Evolutionary conservation across 2,329 filamentous ascomycete genomes (phyloP).

Genomic region (Coleophoma cylindrospora): DNA sequence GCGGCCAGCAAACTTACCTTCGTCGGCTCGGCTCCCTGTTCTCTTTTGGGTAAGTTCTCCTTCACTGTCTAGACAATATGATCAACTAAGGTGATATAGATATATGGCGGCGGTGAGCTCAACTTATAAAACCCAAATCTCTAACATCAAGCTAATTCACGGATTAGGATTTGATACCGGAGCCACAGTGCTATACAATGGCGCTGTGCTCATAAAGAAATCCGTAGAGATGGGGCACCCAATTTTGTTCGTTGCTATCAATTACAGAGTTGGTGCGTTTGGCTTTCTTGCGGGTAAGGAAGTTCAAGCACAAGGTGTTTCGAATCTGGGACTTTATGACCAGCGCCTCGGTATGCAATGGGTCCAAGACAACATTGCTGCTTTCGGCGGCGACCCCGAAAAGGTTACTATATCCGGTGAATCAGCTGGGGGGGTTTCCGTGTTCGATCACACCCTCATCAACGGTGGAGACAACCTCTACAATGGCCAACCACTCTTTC

Average conservation of each 20-base stretch:
- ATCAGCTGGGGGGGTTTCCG: constrained; percentile 63
- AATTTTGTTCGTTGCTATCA: neutral
- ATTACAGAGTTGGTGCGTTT: constrained; percentile 67
- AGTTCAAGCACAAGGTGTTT: constrained; percentile 58
- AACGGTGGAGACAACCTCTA: constrained; percentile 70
- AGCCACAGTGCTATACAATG: constrained; percentile 40
- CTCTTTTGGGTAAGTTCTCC: constrained; percentile 55
- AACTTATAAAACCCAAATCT: too few species aligned
- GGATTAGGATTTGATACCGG: constrained; percentile 60
- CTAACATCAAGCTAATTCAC: constrained; percentile 39
- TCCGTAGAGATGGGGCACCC: neutral
- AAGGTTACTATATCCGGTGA: constrained; percentile 80
- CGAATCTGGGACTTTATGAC: constrained; percentile 69
- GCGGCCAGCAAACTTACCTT: constrained; percentile 49
- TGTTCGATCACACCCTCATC: constrained; percentile 70
- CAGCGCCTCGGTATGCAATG: constrained; percentile 69
- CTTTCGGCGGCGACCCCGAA: constrained; percentile 72
- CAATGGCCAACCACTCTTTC: constrained; percentile 71
- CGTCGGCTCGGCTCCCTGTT: constrained; percentile 57
- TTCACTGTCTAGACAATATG: too few species aligned
- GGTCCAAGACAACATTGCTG: constrained; percentile 71
- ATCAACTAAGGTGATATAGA: too few species aligned
- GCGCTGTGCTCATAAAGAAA: neutral
- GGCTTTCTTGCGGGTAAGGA: constrained; percentile 69
- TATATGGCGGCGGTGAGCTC: too few species aligned